Percentiles rank a stretch among this genome's conserved stretches.
Conservation (phyloP, 1,284 basidiomycete genomes). For the Sporisorium scitamineum region DNA sequence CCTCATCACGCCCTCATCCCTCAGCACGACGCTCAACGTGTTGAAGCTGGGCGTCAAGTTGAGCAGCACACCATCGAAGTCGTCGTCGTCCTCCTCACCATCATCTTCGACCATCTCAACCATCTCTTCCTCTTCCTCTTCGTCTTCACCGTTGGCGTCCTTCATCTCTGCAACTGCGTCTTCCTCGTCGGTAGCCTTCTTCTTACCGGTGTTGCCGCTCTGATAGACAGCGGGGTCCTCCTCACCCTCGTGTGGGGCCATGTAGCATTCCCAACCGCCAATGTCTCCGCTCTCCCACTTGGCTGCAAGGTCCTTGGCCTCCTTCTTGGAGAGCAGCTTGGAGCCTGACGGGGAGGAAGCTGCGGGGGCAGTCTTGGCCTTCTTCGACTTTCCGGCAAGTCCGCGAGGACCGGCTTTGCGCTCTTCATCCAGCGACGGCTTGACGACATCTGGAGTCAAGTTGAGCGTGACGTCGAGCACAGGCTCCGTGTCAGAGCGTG, state of each 20-base stretch:
- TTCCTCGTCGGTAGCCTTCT: conserved; percentile 40
- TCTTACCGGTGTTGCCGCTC: conserved; percentile 69
- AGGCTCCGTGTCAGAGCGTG: conserved; percentile 81
- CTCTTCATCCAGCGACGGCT: conserved; percentile 51
- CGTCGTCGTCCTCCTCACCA: conserved; percentile 73
- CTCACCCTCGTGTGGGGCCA: conserved; percentile 91
- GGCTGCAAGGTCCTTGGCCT: conserved; percentile 65
- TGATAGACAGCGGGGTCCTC: conserved; percentile 85
- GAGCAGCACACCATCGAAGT: conserved; percentile 85
- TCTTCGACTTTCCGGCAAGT: conserved; percentile 64
- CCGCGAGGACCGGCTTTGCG: conserved; percentile 60
- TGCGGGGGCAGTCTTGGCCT: conserved; percentile 21
- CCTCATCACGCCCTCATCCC: conserved; percentile 89
- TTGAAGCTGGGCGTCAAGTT: conserved; percentile 93
- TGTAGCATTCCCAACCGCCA: conserved; percentile 98
- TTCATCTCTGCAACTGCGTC: conserved; percentile 45
- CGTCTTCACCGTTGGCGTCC: conserved; percentile 69
- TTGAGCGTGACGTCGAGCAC: conserved; percentile 90
- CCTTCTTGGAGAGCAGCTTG: conserved; percentile 47
- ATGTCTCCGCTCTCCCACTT: conserved; percentile 82
- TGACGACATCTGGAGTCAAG: conserved; percentile 78
- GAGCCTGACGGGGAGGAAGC: conserved; percentile 5
- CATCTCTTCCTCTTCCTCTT: conserved; percentile 69
- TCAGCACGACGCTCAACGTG: conserved; percentile 85
- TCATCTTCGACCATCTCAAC: conserved; percentile 66